Conservation (phyloP, 208 protist genomes). For the Crithidia expoeki region DNA sequence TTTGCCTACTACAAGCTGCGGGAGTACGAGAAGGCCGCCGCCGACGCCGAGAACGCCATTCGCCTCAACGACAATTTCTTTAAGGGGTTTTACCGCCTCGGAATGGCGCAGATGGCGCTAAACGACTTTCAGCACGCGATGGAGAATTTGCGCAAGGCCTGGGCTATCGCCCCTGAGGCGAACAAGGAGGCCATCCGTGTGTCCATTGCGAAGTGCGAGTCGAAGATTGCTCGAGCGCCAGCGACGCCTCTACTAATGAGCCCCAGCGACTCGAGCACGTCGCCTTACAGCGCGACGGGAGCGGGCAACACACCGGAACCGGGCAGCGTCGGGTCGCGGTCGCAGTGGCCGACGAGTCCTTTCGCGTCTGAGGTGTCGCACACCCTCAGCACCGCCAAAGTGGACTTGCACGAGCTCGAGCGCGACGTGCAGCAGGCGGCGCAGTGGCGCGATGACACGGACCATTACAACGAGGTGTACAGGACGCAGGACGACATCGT, state of each 20-base stretch:
- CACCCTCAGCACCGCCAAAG: neutral
- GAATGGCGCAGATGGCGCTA: slow-evolving; percentile 43
- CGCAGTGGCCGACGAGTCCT: slow-evolving; percentile 2
- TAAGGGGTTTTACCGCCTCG: slow-evolving; percentile 70
- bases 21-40: slow-evolving; percentile 39
- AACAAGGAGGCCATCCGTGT: slow-evolving; percentile 41
- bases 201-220: slow-evolving; percentile 66
- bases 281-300: neutral
- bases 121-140: slow-evolving; percentile 43
- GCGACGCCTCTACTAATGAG: slow-evolving; percentile 40
- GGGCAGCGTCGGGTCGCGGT: neutral
- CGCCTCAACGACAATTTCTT: slow-evolving; percentile 52
- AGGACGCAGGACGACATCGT: slow-evolving; percentile 40
- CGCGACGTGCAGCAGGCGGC: slow-evolving; percentile 3
- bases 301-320: neutral
- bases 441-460: slow-evolving; percentile 8
- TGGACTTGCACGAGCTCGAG: slow-evolving; percentile 19
- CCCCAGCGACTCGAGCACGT: neutral
- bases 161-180: slow-evolving; percentile 31
- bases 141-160: slow-evolving; percentile 47
- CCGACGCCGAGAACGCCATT: slow-evolving; percentile 51
- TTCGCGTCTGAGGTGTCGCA: neutral
- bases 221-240: slow-evolving; percentile 54
- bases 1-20: slow-evolving; percentile 66
- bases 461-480: slow-evolving; percentile 22